Percentiles rank a stretch among this genome's conserved stretches.
Evolutionary conservation across 2,329 filamentous ascomycete species (phyloP).

Genomic region (Penicillium verrucosum): DNA sequence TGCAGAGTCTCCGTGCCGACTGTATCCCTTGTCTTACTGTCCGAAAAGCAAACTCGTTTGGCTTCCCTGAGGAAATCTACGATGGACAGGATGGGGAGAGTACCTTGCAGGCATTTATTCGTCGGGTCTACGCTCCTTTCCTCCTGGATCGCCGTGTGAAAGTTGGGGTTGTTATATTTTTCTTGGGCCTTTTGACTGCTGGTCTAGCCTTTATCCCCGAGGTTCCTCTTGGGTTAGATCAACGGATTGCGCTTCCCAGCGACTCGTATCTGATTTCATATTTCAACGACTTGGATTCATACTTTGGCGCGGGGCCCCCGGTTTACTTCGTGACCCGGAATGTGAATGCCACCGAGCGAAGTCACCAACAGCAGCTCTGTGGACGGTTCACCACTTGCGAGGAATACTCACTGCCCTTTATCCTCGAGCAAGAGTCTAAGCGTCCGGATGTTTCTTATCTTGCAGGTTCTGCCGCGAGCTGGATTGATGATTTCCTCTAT

Average conservation of each 20-base stretch:
- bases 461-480: slow-evolving; percentile 81
- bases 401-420: slow-evolving; percentile 76
- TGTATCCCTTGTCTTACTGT: slow-evolving; percentile 88
- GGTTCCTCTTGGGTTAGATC: slow-evolving; percentile 84
- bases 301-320: slow-evolving; percentile 85
- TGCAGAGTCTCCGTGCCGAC: slow-evolving; percentile 84
- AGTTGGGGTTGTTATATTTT: slow-evolving; percentile 70
- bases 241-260: slow-evolving; percentile 88
- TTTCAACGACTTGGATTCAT: slow-evolving; percentile 92
- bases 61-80: slow-evolving; percentile 63
- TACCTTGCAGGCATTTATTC: slow-evolving; percentile 78
- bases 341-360: slow-evolving; percentile 71
- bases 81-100: slow-evolving; percentile 77
- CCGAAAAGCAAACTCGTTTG: slow-evolving; percentile 66
- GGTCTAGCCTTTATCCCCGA: slow-evolving; percentile 80
- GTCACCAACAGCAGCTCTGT: slow-evolving; percentile 81
- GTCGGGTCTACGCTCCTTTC: slow-evolving; percentile 79
- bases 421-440: slow-evolving; percentile 92
- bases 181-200: slow-evolving; percentile 82
- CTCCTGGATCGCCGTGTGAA: slow-evolving; percentile 80
- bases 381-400: slow-evolving; percentile 89
- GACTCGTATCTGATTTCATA: slow-evolving; percentile 94
- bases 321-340: slow-evolving; percentile 92
- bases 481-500: slow-evolving; percentile 94
- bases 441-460: slow-evolving; percentile 84